Evolutionary conservation across 1,139 yeast genomes (phyloP), one percentile per base, ranked within the genome.

Genomic region (Suhomyces ambrosiae): DNA sequence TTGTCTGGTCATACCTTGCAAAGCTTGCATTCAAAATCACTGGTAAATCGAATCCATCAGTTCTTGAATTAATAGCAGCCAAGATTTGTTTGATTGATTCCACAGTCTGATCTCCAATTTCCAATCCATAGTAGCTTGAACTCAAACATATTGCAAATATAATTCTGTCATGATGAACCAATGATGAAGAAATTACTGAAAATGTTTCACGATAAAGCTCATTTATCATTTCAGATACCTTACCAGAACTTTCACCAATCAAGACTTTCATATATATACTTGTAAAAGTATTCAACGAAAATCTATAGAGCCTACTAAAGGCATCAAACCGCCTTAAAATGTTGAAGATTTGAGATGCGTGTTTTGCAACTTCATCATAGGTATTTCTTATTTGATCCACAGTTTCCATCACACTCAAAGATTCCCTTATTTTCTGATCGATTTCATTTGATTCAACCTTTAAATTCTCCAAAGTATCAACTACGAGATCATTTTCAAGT

Each of bases 401-500:
- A 2, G 74, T 68, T 2, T 53, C 56, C 71, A 85, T 74, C 5
- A 86, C 76, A 4, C 58, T 57, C 3, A 68, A 68, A 0, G 89
- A 75, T 41, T 81, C 82, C 3, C 50, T 50, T 40, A 85, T 70
- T 52, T 83, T 82, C 3, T 45, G 44, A 35, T 76, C 76, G 12
- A 87, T 71, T 9, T 74, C 74, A 1, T 51, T 53, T 0, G 95
- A 71, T 47, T 88, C 92, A 1, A 56, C 49, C 53, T 90, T 90
- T 37, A 90, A 63, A 2, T 54, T 58, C 50, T 86, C 94, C 37
- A 90, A 64, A 1, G 84, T 77, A 6, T 69, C 64, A 16, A 86
- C 59, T 3, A 89, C 64, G 0, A 61, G 66, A 38, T 81, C 82
- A 55, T 84, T 80, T 10, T 88, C 95, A 31, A 90, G 65, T 25